Percentiles rank a stretch among this genome's conserved stretches.
Conservation (phyloP, 2,329 filamentous ascomycete species). For the Celoporthe dispersa region DNA sequence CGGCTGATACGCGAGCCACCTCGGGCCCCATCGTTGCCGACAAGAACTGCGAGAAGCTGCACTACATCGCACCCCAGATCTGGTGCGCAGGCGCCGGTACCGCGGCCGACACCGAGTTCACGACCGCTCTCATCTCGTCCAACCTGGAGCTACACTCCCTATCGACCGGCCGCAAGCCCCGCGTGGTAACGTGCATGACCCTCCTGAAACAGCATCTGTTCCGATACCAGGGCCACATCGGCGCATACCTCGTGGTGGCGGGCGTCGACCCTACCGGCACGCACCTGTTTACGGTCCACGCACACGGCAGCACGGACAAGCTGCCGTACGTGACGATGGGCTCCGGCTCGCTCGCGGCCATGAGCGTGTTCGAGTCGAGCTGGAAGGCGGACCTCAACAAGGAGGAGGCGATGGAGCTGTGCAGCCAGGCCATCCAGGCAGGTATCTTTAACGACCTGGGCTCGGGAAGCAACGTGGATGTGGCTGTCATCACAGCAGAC, state of each 20-base stretch:
- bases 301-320: slow-evolving; percentile 97
- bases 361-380: slow-evolving; percentile 96
- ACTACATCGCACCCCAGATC: slow-evolving; percentile 98
- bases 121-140: slow-evolving; percentile 96
- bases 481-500: slow-evolving; percentile 91
- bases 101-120: slow-evolving; percentile 98
- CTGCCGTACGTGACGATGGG: slow-evolving; percentile 99
- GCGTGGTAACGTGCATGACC: slow-evolving; percentile 99
- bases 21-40: slow-evolving; percentile 98
- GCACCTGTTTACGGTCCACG: slow-evolving; percentile 97
- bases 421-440: slow-evolving; percentile 85
- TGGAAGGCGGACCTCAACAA: slow-evolving; percentile 81
- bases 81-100: slow-evolving; percentile 99
- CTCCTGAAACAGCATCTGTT: slow-evolving; percentile 99
- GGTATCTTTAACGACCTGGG: slow-evolving; percentile 99
- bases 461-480: slow-evolving; percentile 95
- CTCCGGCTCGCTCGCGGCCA: slow-evolving; percentile 91
- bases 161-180: slow-evolving; percentile 93
- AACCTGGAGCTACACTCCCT: slow-evolving; percentile 97
- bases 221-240: slow-evolving; percentile 96
- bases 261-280: slow-evolving; percentile 95
- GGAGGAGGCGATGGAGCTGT: slow-evolving; percentile 82
- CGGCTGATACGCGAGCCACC: slow-evolving; percentile 96
- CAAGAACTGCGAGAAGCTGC: slow-evolving; percentile 99
- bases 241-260: slow-evolving; percentile 95